Evolutionary conservation across 2,329 filamentous ascomycete genomes (phyloP), one percentile per base, ranked within the genome.

Genomic region (Exophiala mesophila): DNA sequence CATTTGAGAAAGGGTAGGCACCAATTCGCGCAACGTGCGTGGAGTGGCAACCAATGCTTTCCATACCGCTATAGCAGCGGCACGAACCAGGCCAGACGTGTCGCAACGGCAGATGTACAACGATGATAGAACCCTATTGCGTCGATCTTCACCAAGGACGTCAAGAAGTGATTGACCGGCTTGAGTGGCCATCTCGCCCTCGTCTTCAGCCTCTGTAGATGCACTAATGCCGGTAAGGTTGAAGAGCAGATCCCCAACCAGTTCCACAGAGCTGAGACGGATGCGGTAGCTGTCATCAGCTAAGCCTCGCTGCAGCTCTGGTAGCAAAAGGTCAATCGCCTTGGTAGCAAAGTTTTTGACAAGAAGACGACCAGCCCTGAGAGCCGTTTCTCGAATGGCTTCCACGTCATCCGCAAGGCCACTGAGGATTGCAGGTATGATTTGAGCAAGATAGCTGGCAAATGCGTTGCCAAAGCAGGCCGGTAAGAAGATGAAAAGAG

Each of bases 391-490:
- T 44, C 92, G 84, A 57, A 98, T 98, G 1, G 89, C 89, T 63
- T 98, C 92, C 39, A 97, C 74, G 58, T 98, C 92, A 62, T 98
- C 92, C 23, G 92, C 94, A 63, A 98, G 75, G 57, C 94, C 94
- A 52, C 88, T 82, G 51, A 98, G 74, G 57, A 98, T 97, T 15
- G 92, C 85, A 13, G 92, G 94, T 56, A 98, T 95, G 58, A 98
- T 95, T 61, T 83, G 88, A 67, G 83, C 87, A 48, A 98, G 82
- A 60, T 98, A 98, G 61, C 88, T 88, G 55, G 92, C 85, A 60
- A 98, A 98, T 64, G 89, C 94, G 74, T 98, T 98, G 59, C 92
- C 92, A 58, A 98, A 98, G 69, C 92, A 98, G 39, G 95, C 92
- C 9, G 92, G 92, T 69, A 98, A 80, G 77, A 96, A 98, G 55